Evolutionary conservation across 2,329 filamentous ascomycete genomes (phyloP).

Genomic region (Thermochaetoides dissita): DNA sequence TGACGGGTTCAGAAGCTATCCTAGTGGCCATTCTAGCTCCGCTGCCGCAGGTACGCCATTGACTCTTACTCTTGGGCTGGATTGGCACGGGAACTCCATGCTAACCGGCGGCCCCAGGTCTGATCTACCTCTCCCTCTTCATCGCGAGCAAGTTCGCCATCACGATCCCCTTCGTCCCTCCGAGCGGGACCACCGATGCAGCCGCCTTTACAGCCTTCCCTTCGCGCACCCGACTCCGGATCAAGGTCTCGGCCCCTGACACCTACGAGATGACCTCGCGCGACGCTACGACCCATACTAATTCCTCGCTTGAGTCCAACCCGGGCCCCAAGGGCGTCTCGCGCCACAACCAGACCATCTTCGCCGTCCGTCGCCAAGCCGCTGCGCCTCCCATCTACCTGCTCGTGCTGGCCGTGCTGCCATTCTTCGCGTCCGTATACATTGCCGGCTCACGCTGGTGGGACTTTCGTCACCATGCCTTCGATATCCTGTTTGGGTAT

Average conservation of each 20-base stretch:
- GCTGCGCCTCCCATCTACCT: constrained; percentile 76
- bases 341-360: constrained; percentile 25
- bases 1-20: constrained; percentile 77
- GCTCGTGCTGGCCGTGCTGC: constrained; percentile 53
- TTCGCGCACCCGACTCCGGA: constrained; percentile 47
- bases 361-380: constrained; percentile 52
- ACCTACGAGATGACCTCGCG: constrained; percentile 19
- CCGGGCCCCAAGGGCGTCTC: constrained; percentile 20
- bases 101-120: constrained; percentile 32
- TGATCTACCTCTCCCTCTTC: constrained; percentile 78
- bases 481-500: constrained; percentile 80
- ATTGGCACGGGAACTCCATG: too few species aligned
- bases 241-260: constrained; percentile 23
- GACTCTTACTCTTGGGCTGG: too few species aligned
- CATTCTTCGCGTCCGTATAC: constrained; percentile 63
- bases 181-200: constrained; percentile 30
- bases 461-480: constrained; percentile 81
- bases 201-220: constrained; percentile 53
- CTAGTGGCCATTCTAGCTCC: constrained; percentile 48
- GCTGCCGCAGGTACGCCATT: constrained; percentile 45
- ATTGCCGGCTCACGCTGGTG: constrained; percentile 77
- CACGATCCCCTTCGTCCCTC: constrained; percentile 54
- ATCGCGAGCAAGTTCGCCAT: constrained; percentile 71
- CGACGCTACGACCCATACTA: constrained; percentile 12
- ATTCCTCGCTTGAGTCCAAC: constrained; percentile 18